These are phyloP conservation scores for Halenospora varia DNA, from an alignment of 495 filamentous ascomycete genomes.

Conservation along the genomic window DNA sequence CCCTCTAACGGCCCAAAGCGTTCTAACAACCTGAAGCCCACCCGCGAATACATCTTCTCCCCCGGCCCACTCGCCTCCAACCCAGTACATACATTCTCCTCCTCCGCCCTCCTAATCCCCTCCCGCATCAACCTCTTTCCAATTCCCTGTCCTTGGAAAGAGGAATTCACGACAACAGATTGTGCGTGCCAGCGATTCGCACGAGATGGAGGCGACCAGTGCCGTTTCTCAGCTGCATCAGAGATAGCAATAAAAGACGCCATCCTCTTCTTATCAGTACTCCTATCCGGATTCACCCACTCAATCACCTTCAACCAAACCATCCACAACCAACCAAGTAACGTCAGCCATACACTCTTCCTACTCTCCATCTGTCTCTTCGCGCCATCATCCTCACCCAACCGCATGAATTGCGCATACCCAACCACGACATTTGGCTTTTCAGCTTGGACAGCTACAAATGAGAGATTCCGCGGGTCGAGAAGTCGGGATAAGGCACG, in stretches of 20 bases:
- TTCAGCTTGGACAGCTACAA: conserved; percentile 6
- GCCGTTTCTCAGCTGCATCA: conserved; percentile 2
- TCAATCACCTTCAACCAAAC: conserved; percentile 4
- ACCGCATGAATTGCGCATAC: conserved; percentile 14
- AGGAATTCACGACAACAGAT: conserved; percentile 18
- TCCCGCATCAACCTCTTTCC: conserved; percentile 22
- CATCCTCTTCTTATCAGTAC: too few species aligned
- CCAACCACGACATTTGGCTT: conserved; percentile 4
- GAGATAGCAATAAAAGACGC: too few species aligned
- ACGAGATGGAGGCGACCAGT: conserved; percentile 3
- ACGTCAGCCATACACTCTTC: not conserved
- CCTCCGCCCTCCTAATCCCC: conserved; percentile 14
- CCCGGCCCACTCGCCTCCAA: conserved; percentile 15
- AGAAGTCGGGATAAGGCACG: conserved; percentile 3
- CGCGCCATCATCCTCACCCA: conserved; percentile 19
- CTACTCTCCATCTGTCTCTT: not conserved
- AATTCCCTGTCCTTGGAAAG: conserved; percentile 11
- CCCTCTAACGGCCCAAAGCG: not conserved
- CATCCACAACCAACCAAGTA: not conserved
- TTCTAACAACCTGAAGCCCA: conserved; percentile 15
- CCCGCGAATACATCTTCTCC: conserved; percentile 11
- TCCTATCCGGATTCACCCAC: not conserved
- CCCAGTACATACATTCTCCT: conserved; percentile 16
- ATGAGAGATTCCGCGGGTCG: not conserved
- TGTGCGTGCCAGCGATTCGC: conserved; percentile 21